Evolutionary conservation across 208 protist species (phyloP).

Genomic region (Entamoeba histolytica): DNA sequence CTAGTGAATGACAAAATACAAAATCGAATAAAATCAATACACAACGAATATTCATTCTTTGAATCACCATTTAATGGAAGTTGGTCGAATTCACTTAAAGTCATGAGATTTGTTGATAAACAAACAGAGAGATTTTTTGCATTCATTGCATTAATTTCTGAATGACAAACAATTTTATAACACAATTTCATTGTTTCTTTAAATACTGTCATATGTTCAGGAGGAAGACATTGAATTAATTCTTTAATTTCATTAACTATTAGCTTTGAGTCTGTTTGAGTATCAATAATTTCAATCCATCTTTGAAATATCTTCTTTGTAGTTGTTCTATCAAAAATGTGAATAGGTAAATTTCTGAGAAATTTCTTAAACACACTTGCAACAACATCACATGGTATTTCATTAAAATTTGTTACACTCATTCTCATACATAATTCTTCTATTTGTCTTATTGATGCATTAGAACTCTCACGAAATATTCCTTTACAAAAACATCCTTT

Average conservation of each 20-base stretch:
- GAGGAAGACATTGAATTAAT: background rate
- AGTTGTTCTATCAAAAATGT: background rate
- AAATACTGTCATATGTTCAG: background rate
- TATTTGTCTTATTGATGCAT: background rate
- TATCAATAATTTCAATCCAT: background rate
- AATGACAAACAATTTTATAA: background rate
- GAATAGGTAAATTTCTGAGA: background rate
- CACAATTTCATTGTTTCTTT: background rate
- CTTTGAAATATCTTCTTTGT: background rate
- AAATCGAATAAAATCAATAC: background rate
- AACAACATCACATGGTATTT: background rate
- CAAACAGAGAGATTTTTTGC: background rate
- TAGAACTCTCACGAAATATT: background rate
- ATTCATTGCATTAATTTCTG: background rate
- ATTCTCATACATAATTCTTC: background rate
- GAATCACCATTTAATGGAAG: background rate
- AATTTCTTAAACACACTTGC: background rate
- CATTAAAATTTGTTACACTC: background rate
- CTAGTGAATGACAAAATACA: background rate
- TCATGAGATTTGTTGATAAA: background rate
- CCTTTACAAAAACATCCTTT: background rate
- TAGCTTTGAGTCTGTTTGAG: background rate
- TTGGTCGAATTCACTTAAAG: background rate
- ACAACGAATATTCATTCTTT: background rate
- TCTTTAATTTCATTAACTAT: background rate